phyloP scores from a whole-genome alignment of 306 rosid genomes.

The Benincasa hispida region DNA sequence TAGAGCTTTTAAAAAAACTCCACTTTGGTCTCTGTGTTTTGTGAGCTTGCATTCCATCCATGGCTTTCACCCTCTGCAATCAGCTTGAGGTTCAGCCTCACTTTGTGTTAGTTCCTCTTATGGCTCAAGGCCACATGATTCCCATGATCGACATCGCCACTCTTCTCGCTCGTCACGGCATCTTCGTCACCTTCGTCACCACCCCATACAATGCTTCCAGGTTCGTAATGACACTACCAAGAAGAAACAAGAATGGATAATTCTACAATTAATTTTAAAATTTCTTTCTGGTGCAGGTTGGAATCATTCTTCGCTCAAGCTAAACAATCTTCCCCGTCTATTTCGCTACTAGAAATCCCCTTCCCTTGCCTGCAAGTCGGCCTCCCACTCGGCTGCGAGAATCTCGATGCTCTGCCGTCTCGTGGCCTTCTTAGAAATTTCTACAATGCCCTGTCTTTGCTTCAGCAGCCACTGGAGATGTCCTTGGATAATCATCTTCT shows the following conservation, averaged over 20 bases:
- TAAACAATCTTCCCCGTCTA: conserved; percentile 18
- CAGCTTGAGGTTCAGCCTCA: conserved; percentile 23
- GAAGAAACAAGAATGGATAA: not conserved
- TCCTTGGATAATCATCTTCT: conserved; percentile 18
- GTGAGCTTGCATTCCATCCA: not conserved
- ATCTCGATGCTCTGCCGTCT: conserved; percentile 59
- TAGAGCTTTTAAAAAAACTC: not conserved
- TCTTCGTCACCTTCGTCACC: conserved; percentile 44
- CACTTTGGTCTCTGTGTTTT: not conserved
- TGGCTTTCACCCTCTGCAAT: not conserved
- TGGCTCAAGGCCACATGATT: conserved; percentile 95
- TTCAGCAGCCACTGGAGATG: conserved; percentile 51
- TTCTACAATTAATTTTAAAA: too few species aligned
- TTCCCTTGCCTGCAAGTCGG: conserved; percentile 56
- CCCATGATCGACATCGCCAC: conserved; percentile 83
- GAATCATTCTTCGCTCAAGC: conserved; percentile 29
- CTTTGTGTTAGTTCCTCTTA: conserved; percentile 58
- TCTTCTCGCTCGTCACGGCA: conserved; percentile 37
- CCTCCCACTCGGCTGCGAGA: conserved; percentile 56
- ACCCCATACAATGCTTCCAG: conserved; percentile 54
- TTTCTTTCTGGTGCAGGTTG: conserved; percentile 15
- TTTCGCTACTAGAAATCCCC: conserved; percentile 37
- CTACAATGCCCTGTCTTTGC: conserved; percentile 44
- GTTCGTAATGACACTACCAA: not conserved
- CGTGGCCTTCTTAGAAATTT: conserved; percentile 34